These are phyloP conservation scores for Herpetomonas muscarum DNA, from an alignment of 208 protist species.

Conservation along the genomic window DNA sequence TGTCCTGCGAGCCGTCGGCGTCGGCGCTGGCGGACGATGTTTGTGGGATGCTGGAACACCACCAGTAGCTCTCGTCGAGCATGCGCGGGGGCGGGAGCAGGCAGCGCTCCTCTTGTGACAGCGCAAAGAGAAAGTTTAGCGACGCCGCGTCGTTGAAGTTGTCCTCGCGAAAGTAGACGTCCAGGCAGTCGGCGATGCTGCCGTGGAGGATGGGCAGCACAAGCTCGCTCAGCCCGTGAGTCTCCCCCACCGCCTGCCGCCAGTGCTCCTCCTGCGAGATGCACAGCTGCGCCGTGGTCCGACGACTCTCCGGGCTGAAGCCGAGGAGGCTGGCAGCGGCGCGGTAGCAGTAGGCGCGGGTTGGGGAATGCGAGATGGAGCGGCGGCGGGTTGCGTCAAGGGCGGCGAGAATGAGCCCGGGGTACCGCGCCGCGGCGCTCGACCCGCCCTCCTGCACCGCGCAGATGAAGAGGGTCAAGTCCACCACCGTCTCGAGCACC, in stretches of 20 bases:
- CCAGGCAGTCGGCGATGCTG: constrained; percentile 17
- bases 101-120: constrained; percentile 16
- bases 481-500: constrained; percentile 8
- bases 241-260: too few relatives aligned
- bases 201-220: constrained; percentile 6
- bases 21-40: too few relatives aligned
- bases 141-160: constrained; percentile 16
- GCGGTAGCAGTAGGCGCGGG: constrained; percentile 15
- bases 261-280: constrained; percentile 2
- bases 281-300: constrained; percentile 2
- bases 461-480: constrained; percentile 13
- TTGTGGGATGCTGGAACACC: too few relatives aligned
- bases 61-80: constrained; percentile 25
- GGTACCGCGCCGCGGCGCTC: background rate
- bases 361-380: constrained; percentile 13
- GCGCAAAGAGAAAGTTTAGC: constrained; percentile 23
- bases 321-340: constrained; percentile 17
- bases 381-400: constrained; percentile 19
- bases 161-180: constrained; percentile 13
- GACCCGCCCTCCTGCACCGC: constrained; percentile 1
- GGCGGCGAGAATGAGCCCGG: constrained; percentile 5
- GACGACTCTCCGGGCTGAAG: constrained; percentile 1
- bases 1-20: too few relatives aligned
- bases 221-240: too few relatives aligned
- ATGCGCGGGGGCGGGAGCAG: constrained; percentile 19